Conservation (phyloP, 2,329 filamentous ascomycete species). For the Esteya vermicola region DNA sequence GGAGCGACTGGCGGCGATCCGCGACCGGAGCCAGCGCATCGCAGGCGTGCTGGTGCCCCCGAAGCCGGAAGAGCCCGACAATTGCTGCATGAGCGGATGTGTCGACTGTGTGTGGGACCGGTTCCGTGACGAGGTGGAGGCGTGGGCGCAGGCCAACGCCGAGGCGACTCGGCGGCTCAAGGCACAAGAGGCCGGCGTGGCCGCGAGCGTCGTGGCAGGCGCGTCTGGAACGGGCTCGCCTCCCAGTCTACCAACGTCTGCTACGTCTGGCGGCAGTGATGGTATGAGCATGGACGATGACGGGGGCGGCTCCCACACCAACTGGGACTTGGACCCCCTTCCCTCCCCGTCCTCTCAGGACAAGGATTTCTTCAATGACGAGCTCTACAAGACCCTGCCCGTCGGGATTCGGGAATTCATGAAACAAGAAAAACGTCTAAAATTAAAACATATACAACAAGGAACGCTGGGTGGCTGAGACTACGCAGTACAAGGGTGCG, state of each 20-base stretch:
- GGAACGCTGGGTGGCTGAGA: slow-evolving; percentile 29
- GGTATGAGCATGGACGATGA: slow-evolving; percentile 67
- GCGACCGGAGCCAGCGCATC: slow-evolving; percentile 46
- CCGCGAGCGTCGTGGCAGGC: slow-evolving; percentile 8
- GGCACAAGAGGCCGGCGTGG: slow-evolving; percentile 18
- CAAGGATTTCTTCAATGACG: slow-evolving; percentile 35
- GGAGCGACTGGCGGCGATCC: slow-evolving; percentile 42
- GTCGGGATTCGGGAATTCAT: slow-evolving; percentile 95
- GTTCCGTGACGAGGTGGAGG: slow-evolving; percentile 83
- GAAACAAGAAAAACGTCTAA: slow-evolving; percentile 86
- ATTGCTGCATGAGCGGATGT: slow-evolving; percentile 98
- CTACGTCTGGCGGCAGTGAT: no score
- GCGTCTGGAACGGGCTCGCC: background rate
- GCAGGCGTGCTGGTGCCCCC: slow-evolving; percentile 76
- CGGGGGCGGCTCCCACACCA: slow-evolving; percentile 58
- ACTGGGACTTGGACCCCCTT: slow-evolving; percentile 36
- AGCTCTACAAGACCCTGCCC: slow-evolving; percentile 67
- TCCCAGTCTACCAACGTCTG: no score
- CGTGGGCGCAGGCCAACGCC: slow-evolving; percentile 56
- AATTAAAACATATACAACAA: slow-evolving; percentile 53
- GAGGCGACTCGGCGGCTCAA: slow-evolving; percentile 45
- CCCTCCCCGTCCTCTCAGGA: background rate
- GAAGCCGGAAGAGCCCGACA: slow-evolving; percentile 77
- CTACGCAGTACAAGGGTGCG: background rate
- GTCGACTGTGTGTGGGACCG: slow-evolving; percentile 95